phyloP scores from a whole-genome alignment of 2,329 filamentous ascomycete species.

The Trichoderma semiorbis region DNA sequence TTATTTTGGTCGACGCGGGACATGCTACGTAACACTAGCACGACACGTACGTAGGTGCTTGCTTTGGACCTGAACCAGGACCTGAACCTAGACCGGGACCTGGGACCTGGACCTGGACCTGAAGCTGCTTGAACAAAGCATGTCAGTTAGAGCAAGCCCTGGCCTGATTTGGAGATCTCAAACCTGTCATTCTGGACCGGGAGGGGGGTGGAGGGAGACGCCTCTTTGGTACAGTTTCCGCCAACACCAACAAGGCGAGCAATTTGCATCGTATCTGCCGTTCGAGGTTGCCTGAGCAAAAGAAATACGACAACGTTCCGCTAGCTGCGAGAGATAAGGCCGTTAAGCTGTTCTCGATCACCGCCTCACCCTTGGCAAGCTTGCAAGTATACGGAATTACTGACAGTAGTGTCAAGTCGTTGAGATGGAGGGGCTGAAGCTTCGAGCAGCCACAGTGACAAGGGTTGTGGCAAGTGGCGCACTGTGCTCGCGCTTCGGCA shows the following conservation, averaged over 20 bases:
- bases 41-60: background rate
- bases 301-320: background rate
- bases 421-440: constrained; percentile 13
- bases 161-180: background rate
- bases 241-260: background rate
- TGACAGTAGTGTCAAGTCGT: background rate
- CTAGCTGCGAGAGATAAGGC: background rate
- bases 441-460: constrained; percentile 3
- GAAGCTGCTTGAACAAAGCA: background rate
- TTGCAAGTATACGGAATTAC: background rate
- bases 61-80: background rate
- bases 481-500: constrained; percentile 5
- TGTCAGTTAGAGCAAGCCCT: background rate
- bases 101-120: background rate
- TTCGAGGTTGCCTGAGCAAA: background rate
- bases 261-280: background rate
- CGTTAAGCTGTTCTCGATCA: background rate
- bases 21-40: constrained; percentile 9
- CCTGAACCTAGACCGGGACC: background rate
- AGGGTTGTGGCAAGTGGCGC: background rate
- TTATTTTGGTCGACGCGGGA: background rate
- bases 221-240: background rate
- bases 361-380: background rate
- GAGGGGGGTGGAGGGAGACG: background rate
- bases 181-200: constrained; percentile 1